These are phyloP conservation scores for Fusarium irregulare DNA, from an alignment of 2,329 filamentous ascomycete genomes.

Conservation along the genomic window DNA sequence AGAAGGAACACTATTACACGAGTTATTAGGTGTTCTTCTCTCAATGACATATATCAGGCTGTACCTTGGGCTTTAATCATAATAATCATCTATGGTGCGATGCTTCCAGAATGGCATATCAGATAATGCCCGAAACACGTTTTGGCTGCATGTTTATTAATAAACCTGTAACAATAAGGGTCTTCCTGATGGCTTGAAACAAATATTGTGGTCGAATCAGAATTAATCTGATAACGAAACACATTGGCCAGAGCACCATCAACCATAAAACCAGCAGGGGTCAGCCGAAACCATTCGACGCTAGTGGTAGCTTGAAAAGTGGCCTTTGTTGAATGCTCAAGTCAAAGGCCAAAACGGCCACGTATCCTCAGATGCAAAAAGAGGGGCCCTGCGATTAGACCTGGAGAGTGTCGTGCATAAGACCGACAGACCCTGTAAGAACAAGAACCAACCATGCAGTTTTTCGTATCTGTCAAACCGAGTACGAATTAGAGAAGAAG, in stretches of 20 bases:
- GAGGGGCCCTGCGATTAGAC: slow-evolving; percentile 11
- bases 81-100: neutral
- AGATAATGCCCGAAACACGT: neutral
- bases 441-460: neutral
- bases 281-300: slow-evolving; percentile 6
- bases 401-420: slow-evolving; percentile 28
- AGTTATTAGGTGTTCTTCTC: neutral
- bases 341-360: slow-evolving; percentile 22
- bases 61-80: neutral
- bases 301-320: slow-evolving; percentile 28
- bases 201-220: neutral
- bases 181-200: slow-evolving; percentile 1
- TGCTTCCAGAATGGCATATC: neutral
- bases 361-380: slow-evolving; percentile 31
- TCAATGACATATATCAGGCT: neutral
- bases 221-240: neutral
- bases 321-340: neutral
- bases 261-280: slow-evolving; percentile 1
- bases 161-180: neutral
- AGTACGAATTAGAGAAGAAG: slow-evolving; percentile 18
- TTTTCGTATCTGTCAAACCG: slow-evolving; percentile 17
- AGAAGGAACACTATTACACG: neutral
- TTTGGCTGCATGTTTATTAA: neutral
- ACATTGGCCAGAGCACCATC: neutral
- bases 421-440: slow-evolving; percentile 8